Evolutionary conservation across 805 yeast species (phyloP).

Genomic region (Hanseniaspora lindneri): DNA sequence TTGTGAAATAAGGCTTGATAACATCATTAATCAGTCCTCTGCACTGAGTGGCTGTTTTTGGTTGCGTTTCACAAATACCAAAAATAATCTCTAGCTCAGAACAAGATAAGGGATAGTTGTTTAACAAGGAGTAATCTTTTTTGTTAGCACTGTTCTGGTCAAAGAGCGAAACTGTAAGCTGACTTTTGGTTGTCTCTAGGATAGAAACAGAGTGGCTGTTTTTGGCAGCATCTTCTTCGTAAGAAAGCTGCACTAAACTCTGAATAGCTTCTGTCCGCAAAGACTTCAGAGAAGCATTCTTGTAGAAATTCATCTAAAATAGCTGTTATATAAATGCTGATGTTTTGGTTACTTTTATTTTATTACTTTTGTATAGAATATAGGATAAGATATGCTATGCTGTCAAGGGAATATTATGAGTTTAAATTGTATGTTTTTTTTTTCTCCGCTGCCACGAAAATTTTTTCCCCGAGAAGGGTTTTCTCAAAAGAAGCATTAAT

Average conservation of each 20-base stretch:
- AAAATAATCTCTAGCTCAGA: conserved; percentile 45
- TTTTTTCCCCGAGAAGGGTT: too few relatives aligned
- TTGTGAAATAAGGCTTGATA: conserved; percentile 38
- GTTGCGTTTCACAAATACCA: conserved; percentile 36
- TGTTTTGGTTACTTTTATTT: not conserved
- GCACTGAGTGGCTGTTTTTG: conserved; percentile 32
- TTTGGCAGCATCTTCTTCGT: not conserved
- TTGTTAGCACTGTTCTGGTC: not conserved
- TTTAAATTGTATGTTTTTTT: too few relatives aligned
- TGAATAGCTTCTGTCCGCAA: conserved; percentile 12
- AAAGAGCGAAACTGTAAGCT: conserved; percentile 9
- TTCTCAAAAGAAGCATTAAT: too few relatives aligned
- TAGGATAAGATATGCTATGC: too few relatives aligned
- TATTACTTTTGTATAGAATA: too few relatives aligned
- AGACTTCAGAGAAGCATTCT: not conserved
- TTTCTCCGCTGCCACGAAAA: not conserved
- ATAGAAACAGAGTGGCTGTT: not conserved
- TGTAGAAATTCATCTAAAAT: conserved; percentile 13
- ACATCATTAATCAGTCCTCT: conserved; percentile 31
- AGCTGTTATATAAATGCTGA: too few relatives aligned
- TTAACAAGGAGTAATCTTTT: not conserved
- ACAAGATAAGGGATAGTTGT: conserved; percentile 35
- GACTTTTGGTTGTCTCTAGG: conserved; percentile 12
- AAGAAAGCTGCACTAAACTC: conserved; percentile 8
- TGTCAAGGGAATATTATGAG: too few relatives aligned